Evolutionary conservation across 805 yeast species (phyloP), one percentile per base, ranked within the genome.

Genomic region (Candida vartiovaarae): DNA sequence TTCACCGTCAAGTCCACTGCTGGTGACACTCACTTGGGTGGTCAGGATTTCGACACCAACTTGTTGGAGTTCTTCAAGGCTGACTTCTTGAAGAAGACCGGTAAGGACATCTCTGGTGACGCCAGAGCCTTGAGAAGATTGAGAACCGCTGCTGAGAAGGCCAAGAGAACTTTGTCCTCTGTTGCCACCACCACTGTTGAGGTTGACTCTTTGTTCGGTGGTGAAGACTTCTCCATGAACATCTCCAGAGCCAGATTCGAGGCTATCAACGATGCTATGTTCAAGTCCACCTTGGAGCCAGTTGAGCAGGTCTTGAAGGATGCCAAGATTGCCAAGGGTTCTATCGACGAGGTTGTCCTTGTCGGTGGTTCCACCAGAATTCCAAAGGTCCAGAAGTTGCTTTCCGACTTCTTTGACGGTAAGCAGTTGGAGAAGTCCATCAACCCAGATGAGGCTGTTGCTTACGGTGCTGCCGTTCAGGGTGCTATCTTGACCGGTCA

Each of bases 1-100:
- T 89, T 89, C 78, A 91, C 89, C 68, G 97, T 89, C 61, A 89
- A 89, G 78, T 89, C 97, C 57, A 89, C 97, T 57, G 95, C 96
- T 62, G 98, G 98, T 87, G 96, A 90, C 76, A 90, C 98, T 60
- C 98, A 90, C 75, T 83, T 90, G 75, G 98, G 98, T 81, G 98
- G 98, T 80, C 96, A 90, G 79, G 98, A 90, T 75, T 90, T 90
- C 72, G 98, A 90, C 75, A 84, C 89, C 78, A 86, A 90, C 83
- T 78, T 91, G 67, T 84, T 90, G 59, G 91, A 81, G 72, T 87
- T 80, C 78, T 91, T 91, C 82, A 80, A 82, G 74, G 78, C 80
- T 62, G 97, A 90, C 67, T 91, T 91, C 88, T 80, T 83, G 80
- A 86, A 89, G 82, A 90, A 91, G 84, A 78, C 90, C 65, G 90